Evolutionary conservation across 177 flowering plant species (phyloP), one percentile per base, ranked within the genome.

Genomic region (Vitis hybrid): DNA sequence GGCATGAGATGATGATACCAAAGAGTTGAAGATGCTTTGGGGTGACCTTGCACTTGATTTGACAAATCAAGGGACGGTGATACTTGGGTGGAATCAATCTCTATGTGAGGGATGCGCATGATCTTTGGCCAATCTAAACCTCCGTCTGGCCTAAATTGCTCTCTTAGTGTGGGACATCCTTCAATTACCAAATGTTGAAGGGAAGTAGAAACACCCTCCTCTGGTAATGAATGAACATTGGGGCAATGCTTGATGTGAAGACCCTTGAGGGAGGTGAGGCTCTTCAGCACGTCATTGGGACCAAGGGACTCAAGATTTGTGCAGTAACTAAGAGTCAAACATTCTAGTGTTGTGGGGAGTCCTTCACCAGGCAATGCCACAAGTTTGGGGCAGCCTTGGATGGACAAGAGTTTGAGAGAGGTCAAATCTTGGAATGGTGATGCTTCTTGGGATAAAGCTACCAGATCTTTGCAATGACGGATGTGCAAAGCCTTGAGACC

Each of bases 361-460:
- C 30, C 2, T 55, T 54, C 19, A 4, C n/a, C 54, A 67, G 18
- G 18, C 32, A 55, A 17, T 60, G 9, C 2, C 48, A 23, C n/a
- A 11, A 60, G 63, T 72, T 26, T 21, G 23, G 51, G 66, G 62
- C 32, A 30, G 62, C 39, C 19, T 30, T n/a, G 52, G 39, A 67
- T 62, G 56, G 71, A 67, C 3, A 73, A 71, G 4, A 73, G 48
- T 18, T 67, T 7, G 30, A 73, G 71, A 51, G 71, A 67, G 11
- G 55, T 54, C 26, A 73, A 45, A 56, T 50, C 62, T 14, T 13
- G 51, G 32, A 11, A 73, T 19, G 32, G 32, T 1, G 69, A 55
- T 26, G 17, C 65, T 21, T 39, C 45, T 14, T 64, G 8, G 17
- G 67, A 67, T 62, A 73, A 34, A 19, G 71, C 52, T 21, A 26